These are phyloP conservation scores for Eucalyptus regnans DNA, from an alignment of 345 rosid genomes.

Conservation along the genomic window DNA sequence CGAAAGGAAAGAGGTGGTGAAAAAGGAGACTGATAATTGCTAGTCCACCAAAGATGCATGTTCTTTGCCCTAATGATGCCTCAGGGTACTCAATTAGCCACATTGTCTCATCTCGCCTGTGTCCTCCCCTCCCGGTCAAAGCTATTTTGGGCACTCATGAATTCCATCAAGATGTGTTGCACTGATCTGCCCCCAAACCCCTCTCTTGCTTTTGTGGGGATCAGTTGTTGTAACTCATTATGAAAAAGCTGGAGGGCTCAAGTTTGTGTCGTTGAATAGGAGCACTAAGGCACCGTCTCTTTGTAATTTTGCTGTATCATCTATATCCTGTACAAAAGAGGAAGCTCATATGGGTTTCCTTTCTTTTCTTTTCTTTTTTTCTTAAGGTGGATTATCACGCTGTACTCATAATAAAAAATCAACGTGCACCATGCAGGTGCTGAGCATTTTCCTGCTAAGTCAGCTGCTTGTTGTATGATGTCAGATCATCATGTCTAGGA, in stretches of 20 bases:
- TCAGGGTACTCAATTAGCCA: not conserved
- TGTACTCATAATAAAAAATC: not conserved
- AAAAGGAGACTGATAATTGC: not conserved
- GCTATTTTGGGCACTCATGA: not conserved
- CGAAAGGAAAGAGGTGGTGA: not conserved
- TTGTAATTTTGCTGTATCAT: not conserved
- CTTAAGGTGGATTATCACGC: not conserved
- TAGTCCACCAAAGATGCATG: slow-evolving; percentile 5
- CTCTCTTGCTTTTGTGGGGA: not conserved
- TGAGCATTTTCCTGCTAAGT: not conserved
- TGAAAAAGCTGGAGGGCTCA: not conserved
- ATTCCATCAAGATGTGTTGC: not conserved
- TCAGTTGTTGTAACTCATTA: not conserved
- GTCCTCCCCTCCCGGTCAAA: slow-evolving; percentile 3
- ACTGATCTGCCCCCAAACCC: not conserved
- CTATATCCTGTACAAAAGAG: not conserved
- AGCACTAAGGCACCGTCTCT: not conserved
- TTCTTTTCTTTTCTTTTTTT: not conserved
- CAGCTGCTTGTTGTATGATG: not conserved
- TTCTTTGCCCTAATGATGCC: slow-evolving; percentile 29
- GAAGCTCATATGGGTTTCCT: not conserved
- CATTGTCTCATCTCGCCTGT: not conserved
- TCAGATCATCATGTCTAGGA: not conserved
- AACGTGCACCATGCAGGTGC: not conserved
- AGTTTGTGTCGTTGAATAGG: not conserved